Percentiles rank a stretch among this genome's conserved stretches.
Evolutionary conservation across 192 early-diverging fungal genomes (phyloP).

Genomic region (Nowakowskiella sp.): DNA sequence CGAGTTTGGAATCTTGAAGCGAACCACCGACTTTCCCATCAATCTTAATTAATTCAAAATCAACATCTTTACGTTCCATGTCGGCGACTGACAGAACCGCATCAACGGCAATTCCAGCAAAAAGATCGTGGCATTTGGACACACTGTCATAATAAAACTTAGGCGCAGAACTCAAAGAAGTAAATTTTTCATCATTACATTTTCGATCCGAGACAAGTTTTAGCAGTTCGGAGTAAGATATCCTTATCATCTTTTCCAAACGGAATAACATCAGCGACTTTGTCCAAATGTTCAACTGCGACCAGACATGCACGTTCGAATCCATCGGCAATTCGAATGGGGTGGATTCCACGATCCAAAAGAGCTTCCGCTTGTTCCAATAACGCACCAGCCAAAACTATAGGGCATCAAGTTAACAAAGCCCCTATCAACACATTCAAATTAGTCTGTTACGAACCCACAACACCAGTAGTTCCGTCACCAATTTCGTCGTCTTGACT

Average conservation of each 20-base stretch:
- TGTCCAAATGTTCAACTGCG: constrained; percentile 86
- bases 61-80: constrained; percentile 97
- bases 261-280: constrained; percentile 83
- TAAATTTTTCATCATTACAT: constrained; percentile 56
- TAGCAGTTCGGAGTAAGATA: constrained; percentile 88
- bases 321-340: constrained; percentile 97
- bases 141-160: constrained; percentile 50
- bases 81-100: constrained; percentile 96
- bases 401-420: constrained; percentile 1
- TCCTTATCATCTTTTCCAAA: constrained; percentile 72
- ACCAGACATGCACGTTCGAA: constrained; percentile 95
- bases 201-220: constrained; percentile 96
- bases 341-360: constrained; percentile 94
- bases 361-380: constrained; percentile 94
- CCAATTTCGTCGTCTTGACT: constrained; percentile 99
- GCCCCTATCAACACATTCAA: not conserved
- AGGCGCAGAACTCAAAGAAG: constrained; percentile 3
- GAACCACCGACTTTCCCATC: constrained; percentile 99
- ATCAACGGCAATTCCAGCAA: constrained; percentile 96
- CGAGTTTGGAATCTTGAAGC: constrained; percentile 83
- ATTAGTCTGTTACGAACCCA: constrained; percentile 49
- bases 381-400: constrained; percentile 94
- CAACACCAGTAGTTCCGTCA: constrained; percentile 99
- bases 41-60: constrained; percentile 99
- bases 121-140: constrained; percentile 96